Percentiles rank a stretch among this genome's conserved stretches.
Conservation (phyloP, 352 stramenopile species). For the Phytophthora palmivora region DNA sequence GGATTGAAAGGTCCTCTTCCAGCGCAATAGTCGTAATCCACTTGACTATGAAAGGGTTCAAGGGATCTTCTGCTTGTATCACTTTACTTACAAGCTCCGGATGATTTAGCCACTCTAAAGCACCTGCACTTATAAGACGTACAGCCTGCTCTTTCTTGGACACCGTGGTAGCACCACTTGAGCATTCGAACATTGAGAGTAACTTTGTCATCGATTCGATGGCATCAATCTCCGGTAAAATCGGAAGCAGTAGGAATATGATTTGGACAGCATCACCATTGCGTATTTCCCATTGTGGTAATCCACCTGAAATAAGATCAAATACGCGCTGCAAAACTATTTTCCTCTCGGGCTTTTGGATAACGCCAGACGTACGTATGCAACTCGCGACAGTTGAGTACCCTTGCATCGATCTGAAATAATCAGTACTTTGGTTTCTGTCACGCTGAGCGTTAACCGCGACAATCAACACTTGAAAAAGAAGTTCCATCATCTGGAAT, state of each 20-base stretch:
- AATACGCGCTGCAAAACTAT: conserved; percentile 61
- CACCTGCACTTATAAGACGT: conserved; percentile 55
- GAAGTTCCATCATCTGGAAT: conserved; percentile 56
- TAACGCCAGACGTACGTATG: conserved; percentile 56
- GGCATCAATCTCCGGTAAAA: conserved; percentile 35
- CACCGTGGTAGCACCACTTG: conserved; percentile 43
- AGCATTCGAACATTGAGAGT: conserved; percentile 52
- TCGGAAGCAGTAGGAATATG: conserved; percentile 58
- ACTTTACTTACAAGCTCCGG: conserved; percentile 45
- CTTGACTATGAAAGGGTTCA: conserved; percentile 42
- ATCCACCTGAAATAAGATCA: conserved; percentile 57
- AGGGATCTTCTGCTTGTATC: conserved; percentile 32
- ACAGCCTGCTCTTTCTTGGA: conserved; percentile 60
- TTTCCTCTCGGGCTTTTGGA: conserved; percentile 44
- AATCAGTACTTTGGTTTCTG: conserved; percentile 35
- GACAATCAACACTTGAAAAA: conserved; percentile 57
- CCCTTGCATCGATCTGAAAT: conserved; percentile 52
- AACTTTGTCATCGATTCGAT: conserved; percentile 46
- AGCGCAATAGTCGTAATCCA: conserved; percentile 55
- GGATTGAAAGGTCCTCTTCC: conserved; percentile 57
- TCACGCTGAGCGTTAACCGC: conserved; percentile 49
- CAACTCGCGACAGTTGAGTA: conserved; percentile 67
- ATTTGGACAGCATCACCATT: conserved; percentile 65
- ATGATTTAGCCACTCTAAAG: conserved; percentile 65
- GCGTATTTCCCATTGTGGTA: conserved; percentile 55